Evolutionary conservation across 148 eudicot species (phyloP).

Genomic region (Chenopodium album): DNA sequence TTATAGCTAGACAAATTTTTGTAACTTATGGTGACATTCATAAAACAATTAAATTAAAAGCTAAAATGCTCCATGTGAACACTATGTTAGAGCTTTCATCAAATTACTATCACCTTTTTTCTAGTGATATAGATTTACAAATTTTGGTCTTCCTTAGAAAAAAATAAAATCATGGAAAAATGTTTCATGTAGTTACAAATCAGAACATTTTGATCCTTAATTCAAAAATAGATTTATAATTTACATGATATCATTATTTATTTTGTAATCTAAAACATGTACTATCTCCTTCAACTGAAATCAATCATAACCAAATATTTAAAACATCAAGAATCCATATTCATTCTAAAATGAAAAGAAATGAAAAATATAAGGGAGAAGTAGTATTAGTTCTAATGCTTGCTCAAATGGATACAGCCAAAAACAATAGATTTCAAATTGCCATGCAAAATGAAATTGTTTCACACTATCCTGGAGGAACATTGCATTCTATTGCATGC

Average conservation of each 20-base stretch:
- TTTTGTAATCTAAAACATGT: background rate
- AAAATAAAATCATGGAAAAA: background rate
- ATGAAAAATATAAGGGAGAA: background rate
- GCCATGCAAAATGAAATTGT: background rate
- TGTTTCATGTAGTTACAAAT: no score
- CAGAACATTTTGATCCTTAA: background rate
- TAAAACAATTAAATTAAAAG: background rate
- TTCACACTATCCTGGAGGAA: background rate
- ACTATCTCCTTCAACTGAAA: background rate
- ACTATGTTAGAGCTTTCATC: background rate
- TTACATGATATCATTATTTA: background rate
- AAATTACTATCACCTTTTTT: background rate
- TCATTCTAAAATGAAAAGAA: background rate
- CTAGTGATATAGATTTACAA: background rate
- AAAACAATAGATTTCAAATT: background rate
- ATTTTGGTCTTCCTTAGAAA: background rate
- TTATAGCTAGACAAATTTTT: background rate
- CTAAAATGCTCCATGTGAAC: no score
- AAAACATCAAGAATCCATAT: background rate
- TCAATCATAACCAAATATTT: background rate
- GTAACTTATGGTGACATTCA: background rate
- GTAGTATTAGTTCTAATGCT: background rate
- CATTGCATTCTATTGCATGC: background rate
- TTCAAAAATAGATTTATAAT: background rate
- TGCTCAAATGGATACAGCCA: background rate